phyloP scores from a whole-genome alignment of 202 grass and related monocot species.

The Digitaria exilis region DNA sequence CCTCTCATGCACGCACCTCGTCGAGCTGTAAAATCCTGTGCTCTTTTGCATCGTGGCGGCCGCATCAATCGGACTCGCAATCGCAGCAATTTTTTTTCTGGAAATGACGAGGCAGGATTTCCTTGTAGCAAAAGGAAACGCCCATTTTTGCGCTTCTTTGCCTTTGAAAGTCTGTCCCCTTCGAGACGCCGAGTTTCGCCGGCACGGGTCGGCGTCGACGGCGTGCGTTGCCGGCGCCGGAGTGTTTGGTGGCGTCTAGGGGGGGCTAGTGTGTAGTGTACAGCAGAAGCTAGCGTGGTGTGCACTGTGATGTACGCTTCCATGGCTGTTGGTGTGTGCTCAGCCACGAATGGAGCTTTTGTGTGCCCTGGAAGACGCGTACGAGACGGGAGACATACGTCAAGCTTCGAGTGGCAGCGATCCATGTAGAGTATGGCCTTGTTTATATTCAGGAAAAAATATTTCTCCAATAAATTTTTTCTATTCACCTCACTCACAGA shows the following conservation, averaged over 20 bases:
- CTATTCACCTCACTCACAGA: no score
- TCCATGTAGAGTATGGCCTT: background rate
- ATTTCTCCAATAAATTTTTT: no score
- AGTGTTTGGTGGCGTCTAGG: background rate
- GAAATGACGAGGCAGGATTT: background rate
- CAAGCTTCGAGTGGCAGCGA: conserved; percentile 19
- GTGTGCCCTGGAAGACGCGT: conserved; percentile 35
- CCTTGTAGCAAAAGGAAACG: no score
- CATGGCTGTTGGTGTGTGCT: background rate
- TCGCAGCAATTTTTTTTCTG: no score
- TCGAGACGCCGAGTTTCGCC: background rate
- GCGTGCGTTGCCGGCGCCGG: background rate
- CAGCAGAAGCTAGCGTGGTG: background rate
- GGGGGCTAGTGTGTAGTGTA: background rate
- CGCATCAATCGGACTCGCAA: background rate
- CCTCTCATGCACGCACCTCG: background rate
- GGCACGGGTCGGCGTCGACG: background rate
- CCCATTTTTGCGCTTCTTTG: no score
- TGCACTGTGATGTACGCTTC: conserved; percentile 2
- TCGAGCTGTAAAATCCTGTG: background rate
- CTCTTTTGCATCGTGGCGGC: background rate
- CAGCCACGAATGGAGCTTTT: conserved; percentile 12
- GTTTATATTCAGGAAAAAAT: no score
- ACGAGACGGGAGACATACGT: background rate
- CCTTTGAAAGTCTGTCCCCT: background rate